phyloP scores from a whole-genome alignment of 2,329 filamentous ascomycete genomes.

The Aspergillus aculeatus region DNA sequence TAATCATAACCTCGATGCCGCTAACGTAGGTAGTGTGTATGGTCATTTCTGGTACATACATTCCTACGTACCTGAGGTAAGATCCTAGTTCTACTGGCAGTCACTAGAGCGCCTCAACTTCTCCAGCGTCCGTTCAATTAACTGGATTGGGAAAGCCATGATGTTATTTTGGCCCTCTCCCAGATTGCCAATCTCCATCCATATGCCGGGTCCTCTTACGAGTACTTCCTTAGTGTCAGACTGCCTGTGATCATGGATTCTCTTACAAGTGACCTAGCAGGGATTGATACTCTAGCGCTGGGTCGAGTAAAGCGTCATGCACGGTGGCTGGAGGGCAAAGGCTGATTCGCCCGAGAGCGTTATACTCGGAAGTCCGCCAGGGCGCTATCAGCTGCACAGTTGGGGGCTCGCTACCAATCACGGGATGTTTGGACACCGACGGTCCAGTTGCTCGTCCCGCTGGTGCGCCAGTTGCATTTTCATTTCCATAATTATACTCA shows the following conservation, averaged over 20 bases:
- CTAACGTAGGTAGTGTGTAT: slow-evolving; percentile 13
- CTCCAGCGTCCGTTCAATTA: slow-evolving; percentile 1
- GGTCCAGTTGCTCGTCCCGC: slow-evolving; percentile 9
- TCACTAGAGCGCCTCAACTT: slow-evolving; percentile 4
- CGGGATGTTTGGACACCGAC: slow-evolving; percentile 4
- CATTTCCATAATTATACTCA: not conserved
- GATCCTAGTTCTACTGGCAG: not conserved
- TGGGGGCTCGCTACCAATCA: slow-evolving; percentile 15
- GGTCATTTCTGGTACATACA: slow-evolving; percentile 13
- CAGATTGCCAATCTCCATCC: not conserved
- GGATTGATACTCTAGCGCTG: slow-evolving; percentile 16
- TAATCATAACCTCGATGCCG: slow-evolving; percentile 10
- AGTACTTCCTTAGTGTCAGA: slow-evolving; percentile 1
- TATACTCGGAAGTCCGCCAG: slow-evolving; percentile 20
- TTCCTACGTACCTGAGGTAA: not conserved
- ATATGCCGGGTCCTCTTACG: slow-evolving; percentile 5
- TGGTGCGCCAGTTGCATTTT: slow-evolving; percentile 3
- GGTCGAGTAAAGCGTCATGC: slow-evolving; percentile 23
- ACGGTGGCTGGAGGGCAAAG: slow-evolving; percentile 13
- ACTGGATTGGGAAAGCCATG: not conserved
- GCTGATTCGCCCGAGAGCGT: slow-evolving; percentile 20
- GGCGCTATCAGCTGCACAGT: slow-evolving; percentile 28
- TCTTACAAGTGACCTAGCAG: not conserved
- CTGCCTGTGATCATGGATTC: not conserved
- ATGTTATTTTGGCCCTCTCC: slow-evolving; percentile 10